phyloP scores from a whole-genome alignment of 164 flowering plant species.

The Macadamia integrifolia region DNA sequence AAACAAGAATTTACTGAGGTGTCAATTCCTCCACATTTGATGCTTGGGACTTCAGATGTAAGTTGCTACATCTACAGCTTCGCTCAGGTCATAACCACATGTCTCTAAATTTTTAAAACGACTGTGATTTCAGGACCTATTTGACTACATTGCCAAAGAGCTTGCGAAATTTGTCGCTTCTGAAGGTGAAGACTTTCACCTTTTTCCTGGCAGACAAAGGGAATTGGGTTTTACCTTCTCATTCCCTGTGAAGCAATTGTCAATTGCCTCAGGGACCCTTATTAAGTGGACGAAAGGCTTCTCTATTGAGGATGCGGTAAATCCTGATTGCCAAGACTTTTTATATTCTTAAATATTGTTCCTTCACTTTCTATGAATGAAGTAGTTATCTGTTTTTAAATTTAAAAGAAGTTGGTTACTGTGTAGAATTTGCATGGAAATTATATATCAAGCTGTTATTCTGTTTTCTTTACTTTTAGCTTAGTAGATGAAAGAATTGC shows the following conservation, averaged over 20 bases:
- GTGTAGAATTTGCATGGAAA: not conserved
- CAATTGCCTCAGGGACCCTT: conserved; percentile 38
- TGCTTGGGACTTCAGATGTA: conserved; percentile 32
- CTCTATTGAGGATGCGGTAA: conserved; percentile 37
- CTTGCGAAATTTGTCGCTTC: conserved; percentile 40
- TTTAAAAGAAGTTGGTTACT: not conserved
- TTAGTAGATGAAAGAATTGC: too few species aligned
- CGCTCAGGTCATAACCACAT: not conserved
- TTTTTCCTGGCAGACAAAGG: conserved; percentile 31
- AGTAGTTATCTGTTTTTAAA: not conserved
- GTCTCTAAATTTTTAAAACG: too few species aligned
- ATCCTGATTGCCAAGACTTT: conserved; percentile 15
- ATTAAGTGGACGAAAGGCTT: conserved; percentile 54
- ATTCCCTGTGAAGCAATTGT: conserved; percentile 47
- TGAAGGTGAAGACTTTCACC: conserved; percentile 32
- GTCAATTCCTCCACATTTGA: conserved; percentile 34
- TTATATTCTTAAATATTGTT: not conserved
- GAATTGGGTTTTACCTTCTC: conserved; percentile 58
- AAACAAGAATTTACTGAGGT: conserved; percentile 25
- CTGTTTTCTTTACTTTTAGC: not conserved
- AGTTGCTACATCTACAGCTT: not conserved
- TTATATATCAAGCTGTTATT: not conserved
- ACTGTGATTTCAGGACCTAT: conserved; percentile 27
- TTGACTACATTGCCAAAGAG: conserved; percentile 37
- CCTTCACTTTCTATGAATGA: not conserved